Conservation (phyloP, 1,284 basidiomycete genomes). For the Cutaneotrichosporon cyanovorans region DNA sequence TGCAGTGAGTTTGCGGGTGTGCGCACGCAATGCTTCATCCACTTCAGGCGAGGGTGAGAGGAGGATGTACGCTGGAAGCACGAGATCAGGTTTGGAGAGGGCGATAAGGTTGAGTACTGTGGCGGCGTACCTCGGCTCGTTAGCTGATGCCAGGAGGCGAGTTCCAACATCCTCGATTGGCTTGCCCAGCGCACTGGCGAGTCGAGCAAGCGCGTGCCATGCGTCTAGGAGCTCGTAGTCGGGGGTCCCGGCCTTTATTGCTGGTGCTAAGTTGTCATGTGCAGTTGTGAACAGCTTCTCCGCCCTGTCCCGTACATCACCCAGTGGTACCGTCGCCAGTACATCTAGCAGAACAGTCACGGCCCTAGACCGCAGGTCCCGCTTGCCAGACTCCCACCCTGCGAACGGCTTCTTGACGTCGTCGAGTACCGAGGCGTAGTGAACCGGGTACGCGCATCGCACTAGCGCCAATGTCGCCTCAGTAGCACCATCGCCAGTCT, state of each 20-base stretch:
- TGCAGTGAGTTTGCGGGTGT: not conserved
- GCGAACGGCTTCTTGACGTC: constrained; percentile 5
- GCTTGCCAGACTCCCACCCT: not conserved
- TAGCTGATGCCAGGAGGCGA: constrained; percentile 1
- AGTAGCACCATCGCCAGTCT: constrained; percentile 1
- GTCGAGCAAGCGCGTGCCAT: constrained; percentile 3
- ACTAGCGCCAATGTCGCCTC: constrained; percentile 1
- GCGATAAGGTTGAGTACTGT: constrained; percentile 8
- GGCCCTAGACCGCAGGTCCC: constrained; percentile 6
- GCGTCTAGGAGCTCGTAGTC: not conserved
- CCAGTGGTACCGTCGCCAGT: not conserved
- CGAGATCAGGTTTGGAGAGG: not conserved
- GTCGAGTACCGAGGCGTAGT: not conserved
- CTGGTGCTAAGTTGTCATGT: not conserved
- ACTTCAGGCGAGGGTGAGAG: not conserved
- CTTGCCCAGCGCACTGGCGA: constrained; percentile 1
- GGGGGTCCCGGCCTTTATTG: too few species aligned
- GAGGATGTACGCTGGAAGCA: constrained; percentile 11
- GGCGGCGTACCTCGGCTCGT: not conserved
- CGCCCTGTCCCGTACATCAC: constrained; percentile 2
- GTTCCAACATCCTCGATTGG: not conserved
- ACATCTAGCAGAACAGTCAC: constrained; percentile 1
- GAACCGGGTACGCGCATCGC: not conserved
- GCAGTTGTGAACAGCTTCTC: not conserved
- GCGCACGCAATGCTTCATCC: not conserved